These are phyloP conservation scores for Rubia yunnanensis DNA, from an alignment of 257 asterid species.

Conservation along the genomic window DNA sequence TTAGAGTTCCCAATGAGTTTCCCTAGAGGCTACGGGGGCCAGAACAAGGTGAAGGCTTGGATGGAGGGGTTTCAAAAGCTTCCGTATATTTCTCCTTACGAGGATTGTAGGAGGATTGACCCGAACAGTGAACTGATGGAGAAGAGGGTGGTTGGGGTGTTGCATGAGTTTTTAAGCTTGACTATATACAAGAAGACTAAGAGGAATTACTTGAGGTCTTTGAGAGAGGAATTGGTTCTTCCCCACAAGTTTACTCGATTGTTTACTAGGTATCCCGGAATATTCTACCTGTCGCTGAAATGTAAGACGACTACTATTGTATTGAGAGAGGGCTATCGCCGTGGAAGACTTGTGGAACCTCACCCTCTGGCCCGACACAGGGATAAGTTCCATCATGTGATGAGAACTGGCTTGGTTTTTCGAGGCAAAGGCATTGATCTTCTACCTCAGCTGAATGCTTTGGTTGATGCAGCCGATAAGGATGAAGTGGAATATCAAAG, in stretches of 20 bases:
- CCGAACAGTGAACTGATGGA: slow-evolving; percentile 88
- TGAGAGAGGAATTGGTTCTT: slow-evolving; percentile 77
- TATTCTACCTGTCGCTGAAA: slow-evolving; percentile 74
- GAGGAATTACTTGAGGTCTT: slow-evolving; percentile 76
- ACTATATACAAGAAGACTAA: slow-evolving; percentile 79
- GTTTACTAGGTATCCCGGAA: slow-evolving; percentile 92
- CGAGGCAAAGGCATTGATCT: slow-evolving; percentile 58
- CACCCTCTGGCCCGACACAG: slow-evolving; percentile 64
- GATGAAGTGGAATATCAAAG: slow-evolving; percentile 19
- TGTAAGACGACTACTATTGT: slow-evolving; percentile 90
- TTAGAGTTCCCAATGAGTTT: slow-evolving; percentile 84
- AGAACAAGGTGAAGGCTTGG: slow-evolving; percentile 87
- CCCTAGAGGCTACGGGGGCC: slow-evolving; percentile 93
- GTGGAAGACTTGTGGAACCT: slow-evolving; percentile 63
- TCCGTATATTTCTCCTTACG: slow-evolving; percentile 91
- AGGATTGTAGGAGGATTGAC: slow-evolving; percentile 67
- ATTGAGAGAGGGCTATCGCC: slow-evolving; percentile 72
- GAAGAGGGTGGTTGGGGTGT: slow-evolving; percentile 86
- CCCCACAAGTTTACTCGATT: slow-evolving; percentile 84
- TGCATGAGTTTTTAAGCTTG: slow-evolving; percentile 70
- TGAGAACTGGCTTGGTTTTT: slow-evolving; percentile 79
- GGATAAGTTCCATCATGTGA: slow-evolving; percentile 66
- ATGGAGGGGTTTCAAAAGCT: slow-evolving; percentile 91
- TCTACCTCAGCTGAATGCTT: slow-evolving; percentile 38
- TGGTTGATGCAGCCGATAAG: slow-evolving; percentile 29